phyloP scores from a whole-genome alignment of 2,329 filamentous ascomycete species.

The Cyclaneusma minus region DNA sequence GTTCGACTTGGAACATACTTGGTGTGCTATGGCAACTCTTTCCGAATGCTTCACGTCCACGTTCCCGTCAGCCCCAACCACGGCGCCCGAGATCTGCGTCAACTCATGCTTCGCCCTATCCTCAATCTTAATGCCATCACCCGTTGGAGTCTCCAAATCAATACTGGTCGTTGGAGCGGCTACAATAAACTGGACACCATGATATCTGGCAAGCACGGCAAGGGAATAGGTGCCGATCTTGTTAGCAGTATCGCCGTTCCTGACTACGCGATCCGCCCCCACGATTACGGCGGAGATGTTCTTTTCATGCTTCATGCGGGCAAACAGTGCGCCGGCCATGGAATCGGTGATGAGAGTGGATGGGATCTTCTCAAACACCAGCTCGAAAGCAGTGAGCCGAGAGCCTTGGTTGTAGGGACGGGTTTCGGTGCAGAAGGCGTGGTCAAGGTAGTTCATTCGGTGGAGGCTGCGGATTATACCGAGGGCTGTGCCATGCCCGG shows the following conservation, averaged over 20 bases:
- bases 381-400: constrained; percentile 84
- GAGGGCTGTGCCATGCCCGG: constrained; percentile 91
- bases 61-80: constrained; percentile 44
- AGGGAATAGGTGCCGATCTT: constrained; percentile 94
- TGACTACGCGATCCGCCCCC: constrained; percentile 85
- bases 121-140: constrained; percentile 76
- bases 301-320: constrained; percentile 40
- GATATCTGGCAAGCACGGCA: constrained; percentile 75
- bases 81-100: constrained; percentile 67
- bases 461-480: constrained; percentile 83
- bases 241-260: constrained; percentile 95
- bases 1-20: too few relatives aligned
- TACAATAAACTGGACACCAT: constrained; percentile 87
- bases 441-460: constrained; percentile 47
- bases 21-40: constrained; percentile 64
- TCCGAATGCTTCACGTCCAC: constrained; percentile 49
- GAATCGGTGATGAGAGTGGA: constrained; percentile 89
- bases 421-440: constrained; percentile 93
- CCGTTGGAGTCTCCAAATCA: constrained; percentile 65
- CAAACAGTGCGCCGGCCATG: constrained; percentile 82
- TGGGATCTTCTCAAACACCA: constrained; percentile 87
- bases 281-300: constrained; percentile 81
- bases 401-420: constrained; percentile 97
- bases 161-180: constrained; percentile 91
- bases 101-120: constrained; percentile 71